These are phyloP conservation scores for Camellia lanceoleosa DNA, from an alignment of 148 eudicot species.

Conservation along the genomic window DNA sequence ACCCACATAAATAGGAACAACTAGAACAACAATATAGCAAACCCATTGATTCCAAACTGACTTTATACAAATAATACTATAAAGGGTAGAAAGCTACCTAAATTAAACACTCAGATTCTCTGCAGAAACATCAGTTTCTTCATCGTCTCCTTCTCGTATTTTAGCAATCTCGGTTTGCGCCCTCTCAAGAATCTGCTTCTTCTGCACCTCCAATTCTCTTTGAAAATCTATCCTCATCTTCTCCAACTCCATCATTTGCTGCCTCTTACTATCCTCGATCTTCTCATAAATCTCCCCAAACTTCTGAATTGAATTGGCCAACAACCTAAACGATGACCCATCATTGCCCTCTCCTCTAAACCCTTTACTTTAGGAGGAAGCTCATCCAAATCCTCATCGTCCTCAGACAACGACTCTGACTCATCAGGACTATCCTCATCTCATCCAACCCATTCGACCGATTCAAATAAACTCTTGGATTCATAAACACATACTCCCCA, in stretches of 20 bases:
- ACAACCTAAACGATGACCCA: conserved; percentile 47
- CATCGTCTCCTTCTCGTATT: conserved; percentile 26
- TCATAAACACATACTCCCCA: conserved; percentile 93
- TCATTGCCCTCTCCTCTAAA: too few species aligned
- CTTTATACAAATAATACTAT: not conserved
- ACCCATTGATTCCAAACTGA: not conserved
- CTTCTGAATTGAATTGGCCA: conserved; percentile 76
- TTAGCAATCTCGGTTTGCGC: conserved; percentile 71
- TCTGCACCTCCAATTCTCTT: conserved; percentile 83
- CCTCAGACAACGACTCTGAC: conserved; percentile 46
- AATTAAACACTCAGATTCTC: conserved; percentile 52
- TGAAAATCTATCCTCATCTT: conserved; percentile 78
- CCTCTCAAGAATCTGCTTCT: conserved; percentile 81
- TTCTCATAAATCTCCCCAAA: conserved; percentile 92
- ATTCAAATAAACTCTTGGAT: conserved; percentile 75
- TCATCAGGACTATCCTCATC: conserved; percentile 92
- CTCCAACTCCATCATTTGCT: conserved; percentile 90
- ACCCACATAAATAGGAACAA: not conserved
- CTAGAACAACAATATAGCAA: not conserved
- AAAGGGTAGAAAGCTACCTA: conserved; percentile 20
- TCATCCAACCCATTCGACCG: conserved; percentile 80
- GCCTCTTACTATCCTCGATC: conserved; percentile 84
- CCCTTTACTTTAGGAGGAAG: conserved; percentile 19
- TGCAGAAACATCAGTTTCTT: conserved; percentile 40
- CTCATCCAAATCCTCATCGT: conserved; percentile 35